Percentiles rank a stretch among this genome's conserved stretches.
Conservation (phyloP, 441 rosid genomes). For the Euphorbia schlechtendalii region DNA sequence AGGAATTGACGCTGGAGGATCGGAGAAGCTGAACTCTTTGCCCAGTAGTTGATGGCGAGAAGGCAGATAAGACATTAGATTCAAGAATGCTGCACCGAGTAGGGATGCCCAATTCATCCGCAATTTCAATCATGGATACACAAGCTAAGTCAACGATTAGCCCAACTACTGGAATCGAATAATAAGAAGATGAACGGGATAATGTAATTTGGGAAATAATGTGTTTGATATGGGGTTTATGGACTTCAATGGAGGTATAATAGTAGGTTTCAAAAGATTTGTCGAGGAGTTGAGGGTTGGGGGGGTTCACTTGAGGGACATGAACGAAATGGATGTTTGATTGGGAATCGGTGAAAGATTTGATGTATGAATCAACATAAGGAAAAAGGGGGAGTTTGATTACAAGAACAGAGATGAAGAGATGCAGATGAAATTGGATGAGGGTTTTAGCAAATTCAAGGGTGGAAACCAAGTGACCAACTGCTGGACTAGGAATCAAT, state of each 20-base stretch:
- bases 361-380: conserved; percentile 22
- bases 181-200: neutral
- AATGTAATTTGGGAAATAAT: too few species aligned
- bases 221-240: conserved; percentile 19
- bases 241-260: conserved; percentile 6
- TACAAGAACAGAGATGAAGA: conserved; percentile 36
- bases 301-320: conserved; percentile 34
- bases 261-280: conserved; percentile 26
- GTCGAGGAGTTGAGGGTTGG: conserved; percentile 20
- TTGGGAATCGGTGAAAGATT: conserved; percentile 27
- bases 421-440: conserved; percentile 28
- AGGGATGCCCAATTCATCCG: conserved; percentile 37
- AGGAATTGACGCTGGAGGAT: conserved; percentile 31
- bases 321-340: conserved; percentile 33
- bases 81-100: conserved; percentile 39
- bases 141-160: conserved; percentile 51
- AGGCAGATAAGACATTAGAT: conserved; percentile 23
- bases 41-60: conserved; percentile 23
- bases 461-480: conserved; percentile 20
- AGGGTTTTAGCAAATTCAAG: conserved; percentile 40
- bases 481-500: too few species aligned
- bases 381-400: conserved; percentile 29
- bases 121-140: conserved; percentile 46
- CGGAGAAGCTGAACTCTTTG: conserved; percentile 27
- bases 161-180: conserved; percentile 29